phyloP scores from a whole-genome alignment of 2,329 filamentous ascomycete species.

The Xylaria polymorpha region DNA sequence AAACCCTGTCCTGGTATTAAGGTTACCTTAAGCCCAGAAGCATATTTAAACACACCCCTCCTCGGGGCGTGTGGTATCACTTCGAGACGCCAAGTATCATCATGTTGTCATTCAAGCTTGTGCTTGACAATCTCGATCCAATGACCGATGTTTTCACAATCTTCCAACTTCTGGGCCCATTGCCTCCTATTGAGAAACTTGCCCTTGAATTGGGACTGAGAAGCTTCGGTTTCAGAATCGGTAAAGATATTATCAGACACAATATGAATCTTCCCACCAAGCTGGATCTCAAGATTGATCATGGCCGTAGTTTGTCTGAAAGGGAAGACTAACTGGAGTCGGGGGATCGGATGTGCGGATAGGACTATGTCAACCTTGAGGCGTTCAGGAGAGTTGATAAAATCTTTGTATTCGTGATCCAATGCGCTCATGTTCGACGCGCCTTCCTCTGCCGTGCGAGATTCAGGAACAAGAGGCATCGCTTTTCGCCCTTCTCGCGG shows the following conservation, averaged over 20 bases:
- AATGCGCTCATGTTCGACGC: conserved; percentile 42
- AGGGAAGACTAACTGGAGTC: conserved; percentile 66
- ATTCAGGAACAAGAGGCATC: conserved; percentile 43
- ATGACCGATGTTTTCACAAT: conserved; percentile 44
- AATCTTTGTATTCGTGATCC: conserved; percentile 41
- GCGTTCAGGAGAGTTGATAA: conserved; percentile 36
- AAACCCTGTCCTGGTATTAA: not conserved
- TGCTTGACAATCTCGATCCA: conserved; percentile 49
- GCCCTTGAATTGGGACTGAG: conserved; percentile 24
- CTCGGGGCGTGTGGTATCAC: not conserved
- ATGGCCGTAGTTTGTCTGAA: conserved; percentile 62
- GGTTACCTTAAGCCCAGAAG: conserved; percentile 19
- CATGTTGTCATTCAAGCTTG: conserved; percentile 41
- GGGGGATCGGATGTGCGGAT: conserved; percentile 61
- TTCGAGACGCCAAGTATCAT: not conserved
- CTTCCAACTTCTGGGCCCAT: conserved; percentile 45
- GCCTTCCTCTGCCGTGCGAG: conserved; percentile 27
- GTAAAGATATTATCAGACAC: conserved; percentile 66
- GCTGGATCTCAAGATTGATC: conserved; percentile 68
- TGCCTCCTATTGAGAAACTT: conserved; percentile 30
- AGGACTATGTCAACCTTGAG: conserved; percentile 62
- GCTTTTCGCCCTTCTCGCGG: conserved; percentile 46
- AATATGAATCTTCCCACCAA: conserved; percentile 69
- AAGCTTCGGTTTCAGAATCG: conserved; percentile 18
- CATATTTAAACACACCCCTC: conserved; percentile 1